Percentiles rank a stretch among this genome's conserved stretches.
Evolutionary conservation across 2,329 filamentous ascomycete species (phyloP).

Genomic region (Alternaria arbusti): DNA sequence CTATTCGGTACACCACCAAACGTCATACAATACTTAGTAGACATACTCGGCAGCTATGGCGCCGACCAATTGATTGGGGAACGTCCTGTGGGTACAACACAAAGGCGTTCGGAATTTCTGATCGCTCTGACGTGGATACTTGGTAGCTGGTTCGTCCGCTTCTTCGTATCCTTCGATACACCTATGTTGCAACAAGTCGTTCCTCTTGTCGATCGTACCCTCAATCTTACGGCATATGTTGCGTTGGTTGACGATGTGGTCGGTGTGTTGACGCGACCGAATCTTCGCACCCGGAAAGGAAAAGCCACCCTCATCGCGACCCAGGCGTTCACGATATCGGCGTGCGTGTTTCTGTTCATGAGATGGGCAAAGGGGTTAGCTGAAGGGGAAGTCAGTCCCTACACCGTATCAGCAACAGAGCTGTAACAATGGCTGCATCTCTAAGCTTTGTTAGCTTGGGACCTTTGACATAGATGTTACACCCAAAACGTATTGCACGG

Average conservation of each 20-base stretch:
- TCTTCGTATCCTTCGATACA: conserved; percentile 7
- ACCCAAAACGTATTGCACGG: neutral
- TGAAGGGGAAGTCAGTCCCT: neutral
- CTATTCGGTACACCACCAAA: conserved; percentile 19
- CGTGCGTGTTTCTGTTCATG: neutral
- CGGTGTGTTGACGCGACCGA: conserved; percentile 17
- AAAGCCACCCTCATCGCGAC: conserved; percentile 12
- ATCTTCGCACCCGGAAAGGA: conserved; percentile 16
- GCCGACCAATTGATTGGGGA: conserved; percentile 13
- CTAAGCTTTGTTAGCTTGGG: neutral
- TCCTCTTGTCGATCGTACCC: conserved; percentile 4
- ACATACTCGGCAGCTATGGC: conserved; percentile 12
- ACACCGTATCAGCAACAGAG: neutral
- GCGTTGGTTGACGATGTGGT: conserved; percentile 30
- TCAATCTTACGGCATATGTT: conserved; percentile 21
- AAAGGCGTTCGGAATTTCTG: conserved; percentile 21
- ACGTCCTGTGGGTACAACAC: conserved; percentile 11
- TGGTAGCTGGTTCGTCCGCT: conserved; percentile 6
- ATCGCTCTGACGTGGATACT: conserved; percentile 11
- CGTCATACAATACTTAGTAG: conserved; percentile 11
- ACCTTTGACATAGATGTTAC: neutral
- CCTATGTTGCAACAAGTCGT: neutral
- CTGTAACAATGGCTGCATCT: neutral
- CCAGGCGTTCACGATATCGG: conserved; percentile 7
- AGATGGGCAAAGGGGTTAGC: neutral